Conservation (phyloP, 345 rosid genomes). For the Syzygium jambos region DNA sequence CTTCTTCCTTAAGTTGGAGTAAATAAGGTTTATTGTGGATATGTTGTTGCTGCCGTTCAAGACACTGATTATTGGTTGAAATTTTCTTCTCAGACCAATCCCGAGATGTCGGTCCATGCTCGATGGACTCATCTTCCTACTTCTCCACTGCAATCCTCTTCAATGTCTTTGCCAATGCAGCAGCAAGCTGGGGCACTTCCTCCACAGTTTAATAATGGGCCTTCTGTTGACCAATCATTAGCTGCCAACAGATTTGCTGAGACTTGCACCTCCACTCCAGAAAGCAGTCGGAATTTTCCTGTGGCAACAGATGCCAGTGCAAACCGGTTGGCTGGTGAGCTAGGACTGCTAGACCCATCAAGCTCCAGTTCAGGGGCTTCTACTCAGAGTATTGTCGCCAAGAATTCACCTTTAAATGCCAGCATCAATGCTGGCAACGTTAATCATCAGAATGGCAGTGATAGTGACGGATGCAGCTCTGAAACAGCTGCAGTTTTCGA, state of each 20-base stretch:
- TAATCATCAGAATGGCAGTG: conserved; percentile 18
- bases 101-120: conserved; percentile 68
- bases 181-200: conserved; percentile 47
- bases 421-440: conserved; percentile 1
- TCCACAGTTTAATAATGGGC: conserved; percentile 50
- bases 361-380: conserved; percentile 26
- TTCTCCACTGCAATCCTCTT: conserved; percentile 38
- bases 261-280: conserved; percentile 32
- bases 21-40: not conserved
- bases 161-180: conserved; percentile 53
- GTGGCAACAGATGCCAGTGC: conserved; percentile 27
- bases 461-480: not conserved
- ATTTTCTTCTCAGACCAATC: conserved; percentile 45
- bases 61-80: not conserved
- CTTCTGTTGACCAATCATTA: conserved; percentile 35
- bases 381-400: conserved; percentile 21
- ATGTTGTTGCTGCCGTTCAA: not conserved
- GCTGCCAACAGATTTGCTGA: conserved; percentile 41
- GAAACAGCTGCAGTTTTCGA: conserved; percentile 11
- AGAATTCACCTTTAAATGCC: conserved; percentile 24
- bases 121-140: conserved; percentile 76
- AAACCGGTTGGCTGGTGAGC: conserved; percentile 44
- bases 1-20: not conserved
- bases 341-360: conserved; percentile 52
- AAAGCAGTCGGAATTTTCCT: conserved; percentile 18